phyloP scores from a whole-genome alignment of 305 asterid genomes.

The Solanum hybrid region DNA sequence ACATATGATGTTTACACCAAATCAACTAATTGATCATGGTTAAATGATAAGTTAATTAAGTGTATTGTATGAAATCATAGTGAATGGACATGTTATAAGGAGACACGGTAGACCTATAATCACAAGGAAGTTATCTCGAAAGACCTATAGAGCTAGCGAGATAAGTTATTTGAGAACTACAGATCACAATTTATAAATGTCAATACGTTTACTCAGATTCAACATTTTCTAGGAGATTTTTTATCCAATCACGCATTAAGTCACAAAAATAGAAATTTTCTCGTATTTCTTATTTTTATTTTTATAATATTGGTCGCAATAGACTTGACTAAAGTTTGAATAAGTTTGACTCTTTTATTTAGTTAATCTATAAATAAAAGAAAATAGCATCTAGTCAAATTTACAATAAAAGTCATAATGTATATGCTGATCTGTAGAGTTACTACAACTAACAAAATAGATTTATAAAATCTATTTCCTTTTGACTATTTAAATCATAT shows the following conservation, averaged over 20 bases:
- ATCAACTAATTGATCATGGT: not conserved
- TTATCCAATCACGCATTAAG: not conserved
- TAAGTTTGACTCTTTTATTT: not conserved
- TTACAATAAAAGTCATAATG: not conserved
- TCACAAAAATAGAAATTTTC: not conserved
- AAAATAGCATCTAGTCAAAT: not conserved
- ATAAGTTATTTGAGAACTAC: not conserved
- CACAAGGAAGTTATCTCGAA: not conserved
- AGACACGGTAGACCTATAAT: not conserved
- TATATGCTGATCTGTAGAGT: not conserved
- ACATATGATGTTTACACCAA: not conserved
- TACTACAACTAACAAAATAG: not conserved
- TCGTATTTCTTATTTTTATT: not conserved
- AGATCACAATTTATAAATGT: not conserved
- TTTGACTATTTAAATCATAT: not conserved
- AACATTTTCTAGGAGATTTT: not conserved
- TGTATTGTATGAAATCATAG: not conserved
- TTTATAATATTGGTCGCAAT: not conserved
- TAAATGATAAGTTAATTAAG: not conserved
- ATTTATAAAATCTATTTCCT: not conserved
- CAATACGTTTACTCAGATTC: not conserved
- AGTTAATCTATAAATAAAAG: not conserved
- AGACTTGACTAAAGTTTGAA: not conserved
- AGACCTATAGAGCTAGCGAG: not conserved
- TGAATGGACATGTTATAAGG: not conserved